Base-by-base conservation (phyloP, 495 filamentous ascomycete genomes). In the Cryomyces minteri region DNA sequence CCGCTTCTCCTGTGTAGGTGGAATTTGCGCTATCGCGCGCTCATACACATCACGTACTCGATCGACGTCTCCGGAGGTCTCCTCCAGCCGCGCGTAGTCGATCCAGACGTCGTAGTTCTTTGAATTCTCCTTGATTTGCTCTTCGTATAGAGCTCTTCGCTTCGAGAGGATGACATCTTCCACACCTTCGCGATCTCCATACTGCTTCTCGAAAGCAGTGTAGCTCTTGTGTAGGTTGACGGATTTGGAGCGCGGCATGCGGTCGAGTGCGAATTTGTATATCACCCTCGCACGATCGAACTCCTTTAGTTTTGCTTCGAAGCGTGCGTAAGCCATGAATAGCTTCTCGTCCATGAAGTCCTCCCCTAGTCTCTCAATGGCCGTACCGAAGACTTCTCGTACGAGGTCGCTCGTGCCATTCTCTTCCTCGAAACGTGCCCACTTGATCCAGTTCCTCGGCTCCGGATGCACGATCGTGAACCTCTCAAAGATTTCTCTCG, bases 151-250 rank as follows among this genome's bases (percentile, higher is more conserved):
- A n/a, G 93, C 80, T 48, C 90, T 64, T 48, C 90, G 73, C 54
- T 98, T 98, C n/a, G 85, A 84, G 4, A 95, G 54, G 32, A 98
- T 82, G 8, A 96, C 90, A 54, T 95, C 84, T 55, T 98, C 92
- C 4, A 96, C 84, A 10, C 92, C 90, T 55, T 94, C 84, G 31
- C 74, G 75, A 58, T 96, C 88, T 47, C 90, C 90, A 54, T 83
- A 96, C 55, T 98, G 90, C 67, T 98, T 98, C 61, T 96, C 92
- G 51, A 98, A 98, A 0, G 82, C 87, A 0, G 92, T 96, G 60
- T 95, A 96, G 29, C 85, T 73, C 57, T 88, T 85, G 62, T 98
- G 88, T 11, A 98, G 68, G 4, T 65, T 65, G 60, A 83, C 75
- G 4, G 90, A 87, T 61, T 87, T 87, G 10, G 82, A 86, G 28